Conservation (phyloP, 1,284 basidiomycete genomes). For the Sanghuangporus sanghuang region DNA sequence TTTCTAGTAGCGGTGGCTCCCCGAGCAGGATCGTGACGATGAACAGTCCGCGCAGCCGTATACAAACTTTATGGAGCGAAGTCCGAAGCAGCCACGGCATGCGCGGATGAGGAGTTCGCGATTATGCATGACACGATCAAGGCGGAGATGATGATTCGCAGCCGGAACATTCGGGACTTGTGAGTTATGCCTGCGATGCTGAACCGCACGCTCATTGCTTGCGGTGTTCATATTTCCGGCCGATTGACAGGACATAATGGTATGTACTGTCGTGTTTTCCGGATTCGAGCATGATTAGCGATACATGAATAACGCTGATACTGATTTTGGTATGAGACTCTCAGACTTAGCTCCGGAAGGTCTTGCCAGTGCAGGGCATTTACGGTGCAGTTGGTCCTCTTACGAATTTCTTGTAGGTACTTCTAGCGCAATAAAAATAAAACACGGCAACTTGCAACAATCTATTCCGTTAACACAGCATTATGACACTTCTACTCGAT, state of each 20-base stretch:
- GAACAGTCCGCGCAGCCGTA: conserved; percentile 48
- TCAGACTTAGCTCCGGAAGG: conserved; percentile 45
- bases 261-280: conserved; percentile 22
- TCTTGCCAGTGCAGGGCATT: conserved; percentile 58
- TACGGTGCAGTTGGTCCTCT: conserved; percentile 58
- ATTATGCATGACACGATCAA: conserved; percentile 53
- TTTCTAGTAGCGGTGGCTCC: conserved; percentile 45
- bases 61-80: conserved; percentile 39
- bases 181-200: conserved; percentile 51
- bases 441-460: background rate
- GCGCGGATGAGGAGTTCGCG: conserved; percentile 43
- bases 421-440: background rate
- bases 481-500: conserved; percentile 52
- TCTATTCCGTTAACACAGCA: conserved; percentile 29
- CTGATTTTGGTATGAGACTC: conserved; percentile 30
- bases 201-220: conserved; percentile 47
- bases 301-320: conserved; percentile 19
- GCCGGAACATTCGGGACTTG: conserved; percentile 40
- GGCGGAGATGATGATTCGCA: conserved; percentile 40
- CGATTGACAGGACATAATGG: conserved; percentile 68
- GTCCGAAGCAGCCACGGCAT: conserved; percentile 28
- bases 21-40: conserved; percentile 50
- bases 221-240: conserved; percentile 56
- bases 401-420: conserved; percentile 49
- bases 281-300: background rate